Percentiles rank a stretch among this genome's conserved stretches.
Evolutionary conservation across 305 asterid genomes (phyloP).

Genomic region (Salvia sclarea): DNA sequence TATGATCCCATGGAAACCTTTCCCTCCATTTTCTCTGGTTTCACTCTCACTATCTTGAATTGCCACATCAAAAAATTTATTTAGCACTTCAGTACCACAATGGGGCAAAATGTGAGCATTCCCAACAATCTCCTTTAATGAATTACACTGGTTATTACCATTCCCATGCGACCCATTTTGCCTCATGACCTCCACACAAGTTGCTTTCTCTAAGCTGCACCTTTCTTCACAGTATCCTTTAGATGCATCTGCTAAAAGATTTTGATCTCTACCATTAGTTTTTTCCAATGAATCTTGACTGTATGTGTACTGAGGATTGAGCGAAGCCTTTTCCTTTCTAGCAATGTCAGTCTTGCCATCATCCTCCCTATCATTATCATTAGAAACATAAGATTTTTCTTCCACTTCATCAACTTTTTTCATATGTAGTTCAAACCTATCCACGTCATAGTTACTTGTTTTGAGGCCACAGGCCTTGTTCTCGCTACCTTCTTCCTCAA

Average conservation of each 20-base stretch:
- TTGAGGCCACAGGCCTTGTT: slow-evolving; percentile 21
- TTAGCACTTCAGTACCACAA: slow-evolving; percentile 24
- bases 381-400: slow-evolving; percentile 34
- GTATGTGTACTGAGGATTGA: slow-evolving; percentile 36
- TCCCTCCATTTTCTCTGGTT: slow-evolving; percentile 29
- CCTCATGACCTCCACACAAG: slow-evolving; percentile 28
- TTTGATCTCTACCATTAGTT: slow-evolving; percentile 32
- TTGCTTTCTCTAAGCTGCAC: slow-evolving; percentile 32
- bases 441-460: slow-evolving; percentile 26
- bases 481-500: slow-evolving; percentile 27
- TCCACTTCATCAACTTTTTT: not conserved
- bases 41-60: slow-evolving; percentile 30
- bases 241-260: slow-evolving; percentile 33
- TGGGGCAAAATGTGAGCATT: slow-evolving; percentile 27
- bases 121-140: slow-evolving; percentile 30
- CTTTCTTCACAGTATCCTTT: slow-evolving; percentile 30
- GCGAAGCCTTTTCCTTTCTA: slow-evolving; percentile 45
- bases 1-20: slow-evolving; percentile 28
- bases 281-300: slow-evolving; percentile 36
- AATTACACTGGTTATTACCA: slow-evolving; percentile 32
- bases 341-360: slow-evolving; percentile 44
- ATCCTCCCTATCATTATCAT: slow-evolving; percentile 26
- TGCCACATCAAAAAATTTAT: slow-evolving; percentile 30
- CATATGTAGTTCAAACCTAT: not conserved
- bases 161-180: slow-evolving; percentile 33